Evolutionary conservation across 73 alveolate genomes (phyloP).

Genomic region (Symbiodinium natans): DNA sequence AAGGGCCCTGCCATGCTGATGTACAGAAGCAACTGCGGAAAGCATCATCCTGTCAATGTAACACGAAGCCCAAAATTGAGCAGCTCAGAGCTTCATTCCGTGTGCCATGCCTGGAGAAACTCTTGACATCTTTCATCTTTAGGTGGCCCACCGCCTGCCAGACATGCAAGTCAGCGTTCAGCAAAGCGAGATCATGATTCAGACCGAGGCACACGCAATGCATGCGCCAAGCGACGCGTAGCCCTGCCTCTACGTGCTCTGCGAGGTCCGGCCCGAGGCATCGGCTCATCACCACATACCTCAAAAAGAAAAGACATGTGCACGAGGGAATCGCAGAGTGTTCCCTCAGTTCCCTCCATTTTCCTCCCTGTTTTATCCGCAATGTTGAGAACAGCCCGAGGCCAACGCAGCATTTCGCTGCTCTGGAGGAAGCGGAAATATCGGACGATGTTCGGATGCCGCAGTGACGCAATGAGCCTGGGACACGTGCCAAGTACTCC

Average conservation of each 20-base stretch:
- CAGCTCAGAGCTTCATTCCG: background rate
- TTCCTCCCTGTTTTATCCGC: too few relatives aligned
- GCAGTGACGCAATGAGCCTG: slow-evolving; percentile 34
- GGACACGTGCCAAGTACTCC: background rate
- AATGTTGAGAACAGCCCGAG: too few relatives aligned
- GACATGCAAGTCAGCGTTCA: background rate
- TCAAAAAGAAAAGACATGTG: background rate
- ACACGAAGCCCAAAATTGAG: too few relatives aligned
- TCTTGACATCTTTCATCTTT: slow-evolving; percentile 32
- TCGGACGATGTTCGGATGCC: slow-evolving; percentile 72
- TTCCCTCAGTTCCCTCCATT: too few relatives aligned
- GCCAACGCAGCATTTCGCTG: background rate
- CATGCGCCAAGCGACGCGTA: too few relatives aligned
- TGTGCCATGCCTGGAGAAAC: slow-evolving; percentile 18
- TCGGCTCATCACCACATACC: slow-evolving; percentile 78
- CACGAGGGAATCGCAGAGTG: too few relatives aligned
- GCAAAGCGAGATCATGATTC: too few relatives aligned
- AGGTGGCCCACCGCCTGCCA: slow-evolving; percentile 60
- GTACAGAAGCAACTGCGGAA: slow-evolving; percentile 35
- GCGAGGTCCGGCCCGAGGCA: slow-evolving; percentile 81
- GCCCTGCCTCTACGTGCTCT: slow-evolving; percentile 92
- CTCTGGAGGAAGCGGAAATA: slow-evolving; percentile 28
- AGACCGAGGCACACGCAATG: too few relatives aligned
- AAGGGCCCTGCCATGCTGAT: background rate
- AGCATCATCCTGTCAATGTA: slow-evolving; percentile 52